Evolutionary conservation across 495 filamentous ascomycete genomes (phyloP).

Genomic region (Geopyxis carbonaria): DNA sequence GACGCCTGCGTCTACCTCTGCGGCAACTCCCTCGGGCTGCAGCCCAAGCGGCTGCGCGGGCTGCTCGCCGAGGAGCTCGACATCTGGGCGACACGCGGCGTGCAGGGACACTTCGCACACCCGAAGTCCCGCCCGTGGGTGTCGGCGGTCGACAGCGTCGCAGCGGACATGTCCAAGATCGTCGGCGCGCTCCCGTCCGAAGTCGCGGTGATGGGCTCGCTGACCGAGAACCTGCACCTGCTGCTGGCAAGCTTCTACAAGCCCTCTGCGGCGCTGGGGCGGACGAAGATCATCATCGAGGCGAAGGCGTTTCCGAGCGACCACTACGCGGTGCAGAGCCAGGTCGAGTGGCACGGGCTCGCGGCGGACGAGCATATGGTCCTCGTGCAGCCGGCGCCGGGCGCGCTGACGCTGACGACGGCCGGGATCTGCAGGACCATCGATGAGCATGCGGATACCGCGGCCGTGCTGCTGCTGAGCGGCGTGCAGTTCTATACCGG

Average conservation of each 20-base stretch:
- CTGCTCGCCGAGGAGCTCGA: conserved; percentile 63
- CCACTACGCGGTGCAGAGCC: conserved; percentile 83
- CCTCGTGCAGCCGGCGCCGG: conserved; percentile 46
- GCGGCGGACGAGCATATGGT: conserved; percentile 55
- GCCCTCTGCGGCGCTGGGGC: conserved; percentile 33
- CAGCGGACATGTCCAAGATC: conserved; percentile 58
- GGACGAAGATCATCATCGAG: conserved; percentile 83
- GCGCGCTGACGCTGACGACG: conserved; percentile 41
- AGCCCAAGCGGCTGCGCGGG: conserved; percentile 52
- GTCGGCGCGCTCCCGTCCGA: conserved; percentile 68
- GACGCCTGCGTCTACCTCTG: conserved; percentile 65
- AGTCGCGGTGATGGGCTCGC: conserved; percentile 82
- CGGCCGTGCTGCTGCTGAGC: conserved; percentile 69
- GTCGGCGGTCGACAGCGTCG: conserved; percentile 54
- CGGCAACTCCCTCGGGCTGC: conserved; percentile 89
- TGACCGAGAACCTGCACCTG: conserved; percentile 83
- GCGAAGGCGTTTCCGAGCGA: conserved; percentile 90
- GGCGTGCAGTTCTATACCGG: conserved; percentile 94
- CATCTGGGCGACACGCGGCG: conserved; percentile 85
- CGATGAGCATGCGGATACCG: conserved; percentile 52
- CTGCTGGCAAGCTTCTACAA: conserved; percentile 84
- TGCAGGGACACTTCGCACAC: conserved; percentile 80
- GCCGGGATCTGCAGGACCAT: conserved; percentile 60
- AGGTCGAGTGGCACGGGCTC: conserved; percentile 63
- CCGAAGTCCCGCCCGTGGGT: conserved; percentile 66